phyloP scores from a whole-genome alignment of 192 early-diverging fungal species.

The Coemansia sp. region DNA sequence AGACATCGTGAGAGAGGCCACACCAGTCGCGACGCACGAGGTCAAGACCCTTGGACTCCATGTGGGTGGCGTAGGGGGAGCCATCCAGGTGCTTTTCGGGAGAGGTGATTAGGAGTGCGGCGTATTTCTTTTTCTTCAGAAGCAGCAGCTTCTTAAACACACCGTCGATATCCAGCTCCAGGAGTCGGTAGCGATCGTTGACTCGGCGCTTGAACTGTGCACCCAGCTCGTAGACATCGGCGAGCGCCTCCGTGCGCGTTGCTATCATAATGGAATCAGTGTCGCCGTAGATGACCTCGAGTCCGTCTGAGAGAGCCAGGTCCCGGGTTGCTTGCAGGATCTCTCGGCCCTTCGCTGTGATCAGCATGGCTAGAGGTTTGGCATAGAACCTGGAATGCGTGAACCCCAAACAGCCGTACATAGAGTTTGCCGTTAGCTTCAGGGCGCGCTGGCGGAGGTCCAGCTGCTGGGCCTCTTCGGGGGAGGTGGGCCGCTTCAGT shows the following conservation, averaged over 20 bases:
- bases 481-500: conserved; percentile 71
- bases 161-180: conserved; percentile 98
- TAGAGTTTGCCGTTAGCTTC: conserved; percentile 96
- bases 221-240: conserved; percentile 76
- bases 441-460: conserved; percentile 93
- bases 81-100: conserved; percentile 54
- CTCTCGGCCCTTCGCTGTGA: conserved; percentile 92
- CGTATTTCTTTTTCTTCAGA: conserved; percentile 99
- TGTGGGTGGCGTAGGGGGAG: conserved; percentile 13
- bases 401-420: conserved; percentile 99
- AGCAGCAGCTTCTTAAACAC: conserved; percentile 86
- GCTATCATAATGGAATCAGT: conserved; percentile 99
- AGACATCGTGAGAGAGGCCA: conserved; percentile 86
- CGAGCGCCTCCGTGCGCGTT: conserved; percentile 71
- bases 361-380: conserved; percentile 96
- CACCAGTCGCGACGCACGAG: conserved; percentile 98
- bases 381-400: conserved; percentile 91
- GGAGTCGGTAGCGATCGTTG: conserved; percentile 88
- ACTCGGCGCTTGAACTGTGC: conserved; percentile 77
- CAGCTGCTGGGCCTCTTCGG: conserved; percentile 64
- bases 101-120: conserved; percentile 66
- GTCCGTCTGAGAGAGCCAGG: conserved; percentile 70
- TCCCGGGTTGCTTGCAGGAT: conserved; percentile 92
- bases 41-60: conserved; percentile 95
- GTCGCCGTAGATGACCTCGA: conserved; percentile 99